A percentile compares a stretch with the other conserved stretches of the same genome.
Conservation (phyloP, 1,284 basidiomycete genomes). For the Papiliotrema terrestris region DNA sequence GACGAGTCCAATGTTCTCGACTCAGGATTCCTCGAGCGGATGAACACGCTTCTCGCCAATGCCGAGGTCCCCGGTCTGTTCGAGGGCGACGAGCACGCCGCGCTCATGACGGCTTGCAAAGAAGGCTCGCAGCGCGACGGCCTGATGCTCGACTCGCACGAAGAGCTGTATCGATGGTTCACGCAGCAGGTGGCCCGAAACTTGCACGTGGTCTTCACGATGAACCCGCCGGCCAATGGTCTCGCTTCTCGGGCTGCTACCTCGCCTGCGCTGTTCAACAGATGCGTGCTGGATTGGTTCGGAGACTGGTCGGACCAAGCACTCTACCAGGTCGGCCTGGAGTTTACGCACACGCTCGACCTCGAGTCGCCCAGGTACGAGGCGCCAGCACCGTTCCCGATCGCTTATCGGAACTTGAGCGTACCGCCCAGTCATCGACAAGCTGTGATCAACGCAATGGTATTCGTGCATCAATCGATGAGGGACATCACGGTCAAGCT, state of each 20-base stretch:
- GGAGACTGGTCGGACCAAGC: constrained; percentile 98
- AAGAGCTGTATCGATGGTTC: constrained; percentile 96
- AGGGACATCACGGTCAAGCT: constrained; percentile 85
- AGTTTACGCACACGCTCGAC: constrained; percentile 88
- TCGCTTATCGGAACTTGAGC: constrained; percentile 75
- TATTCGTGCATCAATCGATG: constrained; percentile 86
- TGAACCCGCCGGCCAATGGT: constrained; percentile 97
- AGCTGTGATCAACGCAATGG: constrained; percentile 89
- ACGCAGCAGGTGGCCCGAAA: constrained; percentile 95
- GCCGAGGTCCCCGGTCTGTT: constrained; percentile 99
- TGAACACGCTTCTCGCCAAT: constrained; percentile 98
- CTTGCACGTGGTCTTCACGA: constrained; percentile 95
- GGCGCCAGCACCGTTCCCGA: constrained; percentile 76
- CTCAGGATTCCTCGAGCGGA: constrained; percentile 95
- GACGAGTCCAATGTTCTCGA: constrained; percentile 99
- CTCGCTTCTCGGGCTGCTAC: constrained; percentile 93
- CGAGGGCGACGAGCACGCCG: constrained; percentile 94
- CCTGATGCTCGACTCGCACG: constrained; percentile 94
- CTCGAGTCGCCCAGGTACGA: constrained; percentile 77
- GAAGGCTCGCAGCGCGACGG: constrained; percentile 97
- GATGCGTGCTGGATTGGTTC: constrained; percentile 97
- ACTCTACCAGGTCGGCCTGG: constrained; percentile 92
- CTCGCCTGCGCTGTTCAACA: constrained; percentile 95
- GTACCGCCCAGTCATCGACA: constrained; percentile 69
- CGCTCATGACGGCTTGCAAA: constrained; percentile 97